Evolutionary conservation across 192 early-diverging fungal species (phyloP).

Genomic region (Coemansia sp.): DNA sequence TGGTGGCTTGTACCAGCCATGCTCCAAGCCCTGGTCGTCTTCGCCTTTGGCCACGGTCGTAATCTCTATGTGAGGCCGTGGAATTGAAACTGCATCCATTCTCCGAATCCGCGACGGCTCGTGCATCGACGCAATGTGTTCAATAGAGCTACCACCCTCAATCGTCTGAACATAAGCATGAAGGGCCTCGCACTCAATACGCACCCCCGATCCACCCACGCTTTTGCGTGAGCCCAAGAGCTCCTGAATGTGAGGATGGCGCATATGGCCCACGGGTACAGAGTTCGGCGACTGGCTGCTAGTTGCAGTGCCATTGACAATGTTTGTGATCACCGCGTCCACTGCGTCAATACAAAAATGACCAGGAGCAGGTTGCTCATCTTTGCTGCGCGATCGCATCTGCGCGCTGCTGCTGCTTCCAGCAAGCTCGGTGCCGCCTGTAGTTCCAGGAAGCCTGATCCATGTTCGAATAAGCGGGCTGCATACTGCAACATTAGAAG

Average conservation of each 20-base stretch:
- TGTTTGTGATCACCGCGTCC: slow-evolving; percentile 54
- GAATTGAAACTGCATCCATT: slow-evolving; percentile 20
- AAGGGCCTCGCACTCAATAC: slow-evolving; percentile 45
- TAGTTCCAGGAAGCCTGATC: slow-evolving; percentile 41
- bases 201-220: slow-evolving; percentile 45
- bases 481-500: slow-evolving; percentile 46
- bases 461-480: slow-evolving; percentile 52
- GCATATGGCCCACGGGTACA: slow-evolving; percentile 50
- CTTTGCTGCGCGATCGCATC: slow-evolving; percentile 16
- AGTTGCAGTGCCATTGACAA: slow-evolving; percentile 51
- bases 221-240: slow-evolving; percentile 52
- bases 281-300: slow-evolving; percentile 42
- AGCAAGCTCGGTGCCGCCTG: not conserved
- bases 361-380: slow-evolving; percentile 22
- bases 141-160: slow-evolving; percentile 28
- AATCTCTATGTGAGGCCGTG: slow-evolving; percentile 51
- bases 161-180: slow-evolving; percentile 37
- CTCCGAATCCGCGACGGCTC: slow-evolving; percentile 15
- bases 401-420: slow-evolving; percentile 3
- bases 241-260: slow-evolving; percentile 54
- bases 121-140: slow-evolving; percentile 44
- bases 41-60: slow-evolving; percentile 32
- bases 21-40: not conserved
- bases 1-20: slow-evolving; percentile 28
- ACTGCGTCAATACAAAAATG: slow-evolving; percentile 53